phyloP scores from a whole-genome alignment of 2,329 filamentous ascomycete genomes.

The Aspergillus ochraceoroseus region DNA sequence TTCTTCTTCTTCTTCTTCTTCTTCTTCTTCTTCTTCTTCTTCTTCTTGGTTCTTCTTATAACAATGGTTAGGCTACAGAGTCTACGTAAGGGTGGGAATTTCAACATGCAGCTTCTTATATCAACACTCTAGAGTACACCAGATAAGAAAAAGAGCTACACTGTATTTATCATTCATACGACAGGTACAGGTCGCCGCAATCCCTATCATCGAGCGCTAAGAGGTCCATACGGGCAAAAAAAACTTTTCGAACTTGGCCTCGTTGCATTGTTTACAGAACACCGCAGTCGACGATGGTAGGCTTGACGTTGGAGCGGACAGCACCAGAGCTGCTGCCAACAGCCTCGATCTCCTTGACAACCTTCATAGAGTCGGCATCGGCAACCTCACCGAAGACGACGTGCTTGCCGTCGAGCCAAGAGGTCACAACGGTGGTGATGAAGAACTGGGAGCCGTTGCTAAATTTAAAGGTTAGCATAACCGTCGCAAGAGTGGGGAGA shows the following conservation, averaged over 20 bases:
- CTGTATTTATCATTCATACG: conserved; percentile 1
- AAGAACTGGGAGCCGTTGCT: conserved; percentile 69
- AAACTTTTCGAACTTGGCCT: not conserved
- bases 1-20: too few relatives aligned
- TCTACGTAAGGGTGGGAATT: too few relatives aligned
- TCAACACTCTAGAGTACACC: conserved; percentile 32
- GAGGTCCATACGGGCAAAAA: not conserved
- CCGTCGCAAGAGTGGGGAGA: too few relatives aligned
- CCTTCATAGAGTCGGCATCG: conserved; percentile 50
- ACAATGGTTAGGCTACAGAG: too few relatives aligned
- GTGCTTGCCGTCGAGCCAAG: conserved; percentile 64
- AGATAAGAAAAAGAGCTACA: conserved; percentile 15
- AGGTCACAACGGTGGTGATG: conserved; percentile 63
- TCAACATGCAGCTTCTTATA: conserved; percentile 3
- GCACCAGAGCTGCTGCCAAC: conserved; percentile 52
- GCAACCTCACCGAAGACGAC: conserved; percentile 64
- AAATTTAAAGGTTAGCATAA: conserved; percentile 9
- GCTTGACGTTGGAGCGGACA: conserved; percentile 50
- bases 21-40: too few relatives aligned
- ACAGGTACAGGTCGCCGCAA: conserved; percentile 3
- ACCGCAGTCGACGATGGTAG: conserved; percentile 52
- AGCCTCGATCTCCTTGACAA: conserved; percentile 58
- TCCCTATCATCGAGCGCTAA: conserved; percentile 9
- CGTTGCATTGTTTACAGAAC: conserved; percentile 36
- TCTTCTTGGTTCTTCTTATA: too few relatives aligned